Base-by-base conservation (phyloP, 495 filamentous ascomycete species). In the Hypoxylon subgilvum region DNA sequence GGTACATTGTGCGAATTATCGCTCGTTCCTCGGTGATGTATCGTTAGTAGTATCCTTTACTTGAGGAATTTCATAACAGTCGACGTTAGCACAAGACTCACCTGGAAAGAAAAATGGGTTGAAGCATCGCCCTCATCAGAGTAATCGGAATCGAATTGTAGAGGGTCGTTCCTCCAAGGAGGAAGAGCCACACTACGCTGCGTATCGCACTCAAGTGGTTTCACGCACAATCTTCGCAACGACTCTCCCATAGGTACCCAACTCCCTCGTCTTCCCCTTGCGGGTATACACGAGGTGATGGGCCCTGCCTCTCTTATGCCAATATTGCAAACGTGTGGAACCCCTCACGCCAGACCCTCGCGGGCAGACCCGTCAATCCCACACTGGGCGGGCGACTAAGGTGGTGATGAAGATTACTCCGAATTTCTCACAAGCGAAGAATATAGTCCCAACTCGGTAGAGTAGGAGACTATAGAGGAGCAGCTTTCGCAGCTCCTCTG, bases 151-250 rank as follows among this genome's bases (percentile, higher is more conserved):
- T 97, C 88, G 91, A 95, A 95, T 96, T 88, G 85, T 91, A 87
- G 52, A 36, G 18, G 47, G 21, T 34, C 34, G 25, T 85, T 81
- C 72, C 69, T 68, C 73, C 69, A 68, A 51, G 70, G 65, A 74
- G 68, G 71, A 73, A 68, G 63, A 79, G 81, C 21, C 40, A 30
- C 32, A 46, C 52, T 81, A 96, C 86, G 91, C 93, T 84, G 91
- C 92, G 90, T 91, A 97, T 97, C 93, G 92, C 88, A 96, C 92
- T 97, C 81, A 93, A 94, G 90, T 96, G 89, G 70, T 69, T 77
- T 81, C 76, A 85, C 88, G 84, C 88, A 93, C 89, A 86, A 91
- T 91, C 90, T 92, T 86, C 88, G 89, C 89, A 90, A 88, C 82
- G 86, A 84, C 90, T 84, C 86, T 91, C 88, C 88, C 88, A 90